phyloP scores from a whole-genome alignment of 2,329 filamentous ascomycete genomes.

The Fusarium sp. region DNA sequence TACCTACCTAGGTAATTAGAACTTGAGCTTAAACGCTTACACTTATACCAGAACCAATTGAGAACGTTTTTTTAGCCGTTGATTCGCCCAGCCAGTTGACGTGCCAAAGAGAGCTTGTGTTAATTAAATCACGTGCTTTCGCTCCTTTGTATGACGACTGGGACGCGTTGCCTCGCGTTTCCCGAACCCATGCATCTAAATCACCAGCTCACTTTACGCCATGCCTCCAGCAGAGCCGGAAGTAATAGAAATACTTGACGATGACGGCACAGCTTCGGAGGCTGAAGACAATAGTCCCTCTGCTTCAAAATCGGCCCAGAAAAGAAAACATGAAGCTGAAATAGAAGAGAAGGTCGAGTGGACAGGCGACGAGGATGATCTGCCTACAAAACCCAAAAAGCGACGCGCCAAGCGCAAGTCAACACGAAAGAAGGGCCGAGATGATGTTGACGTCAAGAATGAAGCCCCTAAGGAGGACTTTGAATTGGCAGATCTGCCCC shows the following conservation, averaged over 20 bases:
- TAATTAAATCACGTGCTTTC: conserved; percentile 41
- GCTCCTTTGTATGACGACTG: conserved; percentile 1
- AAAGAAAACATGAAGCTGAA: conserved; percentile 53
- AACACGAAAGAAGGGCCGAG: conserved; percentile 43
- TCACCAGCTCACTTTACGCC: neutral
- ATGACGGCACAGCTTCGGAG: conserved; percentile 39
- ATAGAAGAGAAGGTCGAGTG: conserved; percentile 60
- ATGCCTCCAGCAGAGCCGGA: conserved; percentile 32
- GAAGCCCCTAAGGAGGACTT: conserved; percentile 56
- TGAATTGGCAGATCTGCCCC: conserved; percentile 59
- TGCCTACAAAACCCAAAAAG: conserved; percentile 66
- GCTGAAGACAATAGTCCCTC: conserved; percentile 19
- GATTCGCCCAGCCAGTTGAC: neutral
- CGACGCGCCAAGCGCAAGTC: conserved; percentile 47
- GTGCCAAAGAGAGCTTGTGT: neutral
- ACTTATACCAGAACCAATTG: neutral
- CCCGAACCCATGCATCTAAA: neutral
- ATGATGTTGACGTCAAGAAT: conserved; percentile 45
- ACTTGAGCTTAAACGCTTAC: neutral
- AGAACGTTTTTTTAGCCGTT: neutral
- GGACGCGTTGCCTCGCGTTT: conserved; percentile 34
- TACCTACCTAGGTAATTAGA: neutral
- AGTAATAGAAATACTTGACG: conserved; percentile 46
- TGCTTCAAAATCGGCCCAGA: conserved; percentile 37
- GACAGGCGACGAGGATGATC: conserved; percentile 69